Percentiles rank a stretch among this genome's conserved stretches.
Evolutionary conservation across 2,329 filamentous ascomycete genomes (phyloP).

Genomic region (Ascochyta viciae-villosae): DNA sequence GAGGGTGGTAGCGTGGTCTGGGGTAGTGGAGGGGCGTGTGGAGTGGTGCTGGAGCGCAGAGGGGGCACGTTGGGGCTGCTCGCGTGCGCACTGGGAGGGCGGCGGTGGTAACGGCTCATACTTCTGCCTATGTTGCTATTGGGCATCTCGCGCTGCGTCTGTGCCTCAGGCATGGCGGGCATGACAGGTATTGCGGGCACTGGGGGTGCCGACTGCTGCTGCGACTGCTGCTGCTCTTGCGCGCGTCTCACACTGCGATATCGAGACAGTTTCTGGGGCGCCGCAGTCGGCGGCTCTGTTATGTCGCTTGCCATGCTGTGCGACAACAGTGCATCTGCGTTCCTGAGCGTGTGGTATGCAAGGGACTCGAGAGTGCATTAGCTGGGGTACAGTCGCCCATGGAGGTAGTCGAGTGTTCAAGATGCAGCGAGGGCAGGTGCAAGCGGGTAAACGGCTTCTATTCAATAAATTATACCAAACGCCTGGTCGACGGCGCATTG

Average conservation of each 20-base stretch:
- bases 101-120: constrained; percentile 52
- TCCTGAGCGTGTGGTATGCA: constrained; percentile 20
- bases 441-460: constrained; percentile 33
- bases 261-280: constrained; percentile 59
- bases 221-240: constrained; percentile 40
- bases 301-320: constrained; percentile 45
- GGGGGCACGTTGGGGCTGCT: constrained; percentile 34
- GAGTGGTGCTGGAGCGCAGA: constrained; percentile 33
- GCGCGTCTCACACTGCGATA: constrained; percentile 64
- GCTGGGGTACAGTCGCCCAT: constrained; percentile 10
- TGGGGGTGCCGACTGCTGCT: constrained; percentile 24
- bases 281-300: constrained; percentile 30
- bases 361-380: constrained; percentile 14
- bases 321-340: constrained; percentile 21
- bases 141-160: constrained; percentile 11
- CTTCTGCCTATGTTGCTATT: constrained; percentile 38
- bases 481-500: constrained; percentile 11
- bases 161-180: constrained; percentile 4
- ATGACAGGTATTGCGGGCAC: constrained; percentile 33
- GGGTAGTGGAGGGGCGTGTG: constrained; percentile 22
- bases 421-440: constrained; percentile 24
- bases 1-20: constrained; percentile 19
- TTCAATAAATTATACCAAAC: constrained; percentile 15
- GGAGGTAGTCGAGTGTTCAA: constrained; percentile 2
- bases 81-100: constrained; percentile 38